phyloP scores from a whole-genome alignment of 2,329 filamentous ascomycete genomes.

The Hymenoscyphus fraxineus region DNA sequence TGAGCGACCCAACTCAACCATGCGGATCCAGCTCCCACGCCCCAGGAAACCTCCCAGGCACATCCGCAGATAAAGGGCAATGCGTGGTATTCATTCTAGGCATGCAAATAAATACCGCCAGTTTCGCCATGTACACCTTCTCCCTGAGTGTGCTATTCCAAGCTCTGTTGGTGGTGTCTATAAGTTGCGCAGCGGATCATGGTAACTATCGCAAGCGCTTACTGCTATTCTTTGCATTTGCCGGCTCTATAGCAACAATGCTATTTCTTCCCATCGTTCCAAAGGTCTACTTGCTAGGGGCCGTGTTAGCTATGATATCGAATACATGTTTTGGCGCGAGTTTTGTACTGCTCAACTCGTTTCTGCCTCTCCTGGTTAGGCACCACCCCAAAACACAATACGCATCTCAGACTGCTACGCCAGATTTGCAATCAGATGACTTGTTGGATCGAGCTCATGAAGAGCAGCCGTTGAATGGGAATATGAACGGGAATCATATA shows the following conservation, averaged over 20 bases:
- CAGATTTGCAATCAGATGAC: conserved; percentile 25
- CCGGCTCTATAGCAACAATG: conserved; percentile 82
- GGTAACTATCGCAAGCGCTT: conserved; percentile 88
- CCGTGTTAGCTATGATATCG: conserved; percentile 79
- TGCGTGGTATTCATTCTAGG: conserved; percentile 83
- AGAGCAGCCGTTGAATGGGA: conserved; percentile 15
- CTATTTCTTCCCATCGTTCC: conserved; percentile 76
- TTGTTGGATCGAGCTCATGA: conserved; percentile 18
- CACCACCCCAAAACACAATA: conserved; percentile 57
- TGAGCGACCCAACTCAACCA: conserved; percentile 70
- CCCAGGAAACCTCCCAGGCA: conserved; percentile 19
- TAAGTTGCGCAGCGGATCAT: conserved; percentile 94
- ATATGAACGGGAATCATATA: conserved; percentile 4
- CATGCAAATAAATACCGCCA: conserved; percentile 87
- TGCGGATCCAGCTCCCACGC: conserved; percentile 44
- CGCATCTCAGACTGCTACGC: conserved; percentile 24
- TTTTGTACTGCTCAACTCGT: conserved; percentile 93
- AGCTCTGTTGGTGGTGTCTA: conserved; percentile 86
- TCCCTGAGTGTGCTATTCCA: conserved; percentile 87
- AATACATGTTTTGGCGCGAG: conserved; percentile 95
- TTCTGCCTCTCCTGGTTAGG: conserved; percentile 83
- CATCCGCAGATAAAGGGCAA: conserved; percentile 50
- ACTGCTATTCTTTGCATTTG: conserved; percentile 77
- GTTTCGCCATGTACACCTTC: conserved; percentile 98
- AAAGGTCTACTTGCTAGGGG: conserved; percentile 73